phyloP scores from a whole-genome alignment of 495 filamentous ascomycete genomes.

The Lasiosphaeria ovina region DNA sequence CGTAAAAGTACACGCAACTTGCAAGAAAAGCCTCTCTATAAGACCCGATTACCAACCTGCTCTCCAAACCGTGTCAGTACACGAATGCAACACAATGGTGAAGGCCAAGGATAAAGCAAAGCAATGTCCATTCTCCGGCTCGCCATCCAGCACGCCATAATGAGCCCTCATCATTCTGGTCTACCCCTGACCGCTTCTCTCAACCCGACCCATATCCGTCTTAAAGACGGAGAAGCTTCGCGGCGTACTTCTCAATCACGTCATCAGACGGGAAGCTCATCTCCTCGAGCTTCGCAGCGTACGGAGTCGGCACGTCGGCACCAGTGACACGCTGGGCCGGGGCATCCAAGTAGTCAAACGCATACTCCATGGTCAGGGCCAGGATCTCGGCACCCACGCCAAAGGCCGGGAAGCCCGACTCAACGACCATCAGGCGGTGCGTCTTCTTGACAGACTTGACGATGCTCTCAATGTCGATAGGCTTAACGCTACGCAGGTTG shows the following conservation, averaged over 20 bases:
- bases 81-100: conserved; percentile 4
- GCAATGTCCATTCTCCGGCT: no score
- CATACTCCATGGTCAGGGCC: conserved; percentile 94
- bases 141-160: conserved; percentile 1
- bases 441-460: conserved; percentile 98
- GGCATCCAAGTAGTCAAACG: conserved; percentile 93
- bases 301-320: conserved; percentile 94
- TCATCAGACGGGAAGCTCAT: conserved; percentile 88
- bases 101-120: neutral
- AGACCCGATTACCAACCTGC: conserved; percentile 20
- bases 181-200: neutral
- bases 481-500: conserved; percentile 96
- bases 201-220: neutral
- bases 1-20: conserved; percentile 21
- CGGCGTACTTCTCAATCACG: conserved; percentile 77
- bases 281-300: conserved; percentile 82
- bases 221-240: conserved; percentile 76
- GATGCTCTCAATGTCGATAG: conserved; percentile 91
- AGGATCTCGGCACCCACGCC: conserved; percentile 91
- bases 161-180: neutral
- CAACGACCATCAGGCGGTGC: conserved; percentile 82
- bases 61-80: conserved; percentile 8
- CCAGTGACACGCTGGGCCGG: conserved; percentile 91
- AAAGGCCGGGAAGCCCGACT: conserved; percentile 93
- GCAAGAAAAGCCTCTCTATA: conserved; percentile 20